A percentile compares a stretch with the other conserved stretches of the same genome.
Evolutionary conservation across 148 eudicot species (phyloP).

Genomic region (Drosera capensis): DNA sequence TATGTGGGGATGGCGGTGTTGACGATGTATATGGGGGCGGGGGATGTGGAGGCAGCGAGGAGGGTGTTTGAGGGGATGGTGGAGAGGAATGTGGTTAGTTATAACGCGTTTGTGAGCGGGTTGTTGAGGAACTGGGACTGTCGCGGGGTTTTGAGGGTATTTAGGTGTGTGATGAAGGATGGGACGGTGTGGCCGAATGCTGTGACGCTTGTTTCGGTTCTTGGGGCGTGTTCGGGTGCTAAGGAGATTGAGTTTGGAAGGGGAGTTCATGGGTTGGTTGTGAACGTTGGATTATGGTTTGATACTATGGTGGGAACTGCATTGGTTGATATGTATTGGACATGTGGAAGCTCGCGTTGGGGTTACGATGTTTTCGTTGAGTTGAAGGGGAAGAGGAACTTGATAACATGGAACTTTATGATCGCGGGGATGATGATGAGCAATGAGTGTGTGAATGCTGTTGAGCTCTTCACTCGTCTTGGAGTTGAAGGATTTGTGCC

Average conservation of each 20-base stretch:
- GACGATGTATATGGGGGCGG: conserved; percentile 41
- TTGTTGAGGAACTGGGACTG: conserved; percentile 40
- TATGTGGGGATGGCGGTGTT: conserved; percentile 50
- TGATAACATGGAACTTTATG: conserved; percentile 72
- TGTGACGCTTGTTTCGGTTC: conserved; percentile 49
- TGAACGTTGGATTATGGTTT: conserved; percentile 24
- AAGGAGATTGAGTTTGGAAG: conserved; percentile 33
- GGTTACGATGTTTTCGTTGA: conserved; percentile 43
- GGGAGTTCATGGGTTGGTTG: conserved; percentile 52
- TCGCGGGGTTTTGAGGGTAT: conserved; percentile 27
- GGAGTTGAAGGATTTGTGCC: conserved; percentile 38
- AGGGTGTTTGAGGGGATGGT: conserved; percentile 36
- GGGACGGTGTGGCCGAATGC: conserved; percentile 29
- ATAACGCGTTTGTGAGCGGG: conserved; percentile 63
- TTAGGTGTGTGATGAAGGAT: conserved; percentile 34
- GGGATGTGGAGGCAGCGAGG: conserved; percentile 23
- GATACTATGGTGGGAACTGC: conserved; percentile 64
- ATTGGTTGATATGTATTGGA: conserved; percentile 61
- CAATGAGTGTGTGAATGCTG: conserved; percentile 38
- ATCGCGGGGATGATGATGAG: conserved; percentile 53
- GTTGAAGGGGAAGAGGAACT: conserved; percentile 31
- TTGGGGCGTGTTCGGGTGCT: conserved; percentile 45
- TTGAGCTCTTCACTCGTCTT: conserved; percentile 35
- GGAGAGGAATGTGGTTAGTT: conserved; percentile 42
- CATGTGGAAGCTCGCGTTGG: conserved; percentile 43